Percentiles rank a stretch among this genome's conserved stretches.
Conservation (phyloP, 257 asterid genomes). For the Euphrasia confusa region DNA sequence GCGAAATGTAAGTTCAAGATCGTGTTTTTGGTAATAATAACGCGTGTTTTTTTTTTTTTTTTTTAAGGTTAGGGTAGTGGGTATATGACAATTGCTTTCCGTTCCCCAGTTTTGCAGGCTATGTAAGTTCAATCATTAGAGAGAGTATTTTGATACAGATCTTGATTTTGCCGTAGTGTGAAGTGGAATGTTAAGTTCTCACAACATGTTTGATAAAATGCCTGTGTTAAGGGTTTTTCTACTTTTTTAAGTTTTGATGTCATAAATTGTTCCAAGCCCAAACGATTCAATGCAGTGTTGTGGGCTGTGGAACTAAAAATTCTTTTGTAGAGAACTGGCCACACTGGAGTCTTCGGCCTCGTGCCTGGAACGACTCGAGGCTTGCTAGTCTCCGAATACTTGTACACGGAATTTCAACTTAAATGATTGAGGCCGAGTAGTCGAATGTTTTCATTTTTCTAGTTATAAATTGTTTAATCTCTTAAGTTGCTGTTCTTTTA, state of each 20-base stretch:
- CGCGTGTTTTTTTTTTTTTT: conserved; percentile 26
- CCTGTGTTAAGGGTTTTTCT: not conserved
- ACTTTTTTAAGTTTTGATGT: not conserved
- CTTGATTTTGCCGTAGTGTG: not conserved
- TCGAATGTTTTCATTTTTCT: too few species aligned
- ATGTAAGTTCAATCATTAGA: conserved; percentile 38
- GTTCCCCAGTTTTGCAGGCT: conserved; percentile 34
- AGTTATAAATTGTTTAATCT: too few species aligned
- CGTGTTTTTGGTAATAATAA: conserved; percentile 9
- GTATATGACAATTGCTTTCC: conserved; percentile 48
- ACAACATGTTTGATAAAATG: conserved; percentile 34
- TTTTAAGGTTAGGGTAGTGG: conserved; percentile 7
- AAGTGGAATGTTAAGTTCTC: conserved; percentile 16
- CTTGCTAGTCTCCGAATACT: too few species aligned
- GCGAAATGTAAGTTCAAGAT: not conserved
- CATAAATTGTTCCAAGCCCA: conserved; percentile 2
- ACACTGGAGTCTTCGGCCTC: too few species aligned
- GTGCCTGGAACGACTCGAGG: too few species aligned
- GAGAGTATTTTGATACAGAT: not conserved
- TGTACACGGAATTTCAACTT: too few species aligned
- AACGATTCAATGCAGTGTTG: not conserved
- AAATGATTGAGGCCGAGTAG: too few species aligned
- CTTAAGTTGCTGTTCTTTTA: too few species aligned
- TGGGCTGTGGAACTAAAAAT: too few species aligned
- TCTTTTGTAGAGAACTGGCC: too few species aligned